Percentiles rank a stretch among this genome's conserved stretches.
phyloP scores from a whole-genome alignment of 225 moss, liverwort and hornwort genomes.

The Marchantia paleacea region DNA sequence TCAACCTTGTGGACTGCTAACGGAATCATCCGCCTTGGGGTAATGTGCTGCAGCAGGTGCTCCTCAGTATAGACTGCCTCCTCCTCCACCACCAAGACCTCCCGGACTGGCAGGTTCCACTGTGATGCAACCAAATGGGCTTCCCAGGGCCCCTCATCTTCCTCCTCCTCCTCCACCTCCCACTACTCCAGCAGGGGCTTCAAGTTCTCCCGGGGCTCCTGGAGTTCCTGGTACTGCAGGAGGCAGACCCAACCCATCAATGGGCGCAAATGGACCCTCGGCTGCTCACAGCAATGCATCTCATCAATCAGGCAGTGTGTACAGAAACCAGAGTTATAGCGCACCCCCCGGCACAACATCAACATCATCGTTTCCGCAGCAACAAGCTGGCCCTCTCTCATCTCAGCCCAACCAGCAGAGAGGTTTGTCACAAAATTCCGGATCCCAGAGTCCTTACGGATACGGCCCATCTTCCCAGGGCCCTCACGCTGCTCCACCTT shows the following conservation, averaged over 20 bases:
- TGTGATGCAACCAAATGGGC: slow-evolving; percentile 6
- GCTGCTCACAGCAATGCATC: background rate
- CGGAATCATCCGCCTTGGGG: background rate
- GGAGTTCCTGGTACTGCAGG: slow-evolving; percentile 1
- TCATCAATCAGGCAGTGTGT: background rate
- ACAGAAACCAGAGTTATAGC: background rate
- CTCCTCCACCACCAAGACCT: slow-evolving; percentile 13
- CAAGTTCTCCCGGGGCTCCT: background rate
- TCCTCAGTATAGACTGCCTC: slow-evolving; percentile 9
- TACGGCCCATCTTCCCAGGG: slow-evolving; percentile 2
- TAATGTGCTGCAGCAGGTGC: background rate
- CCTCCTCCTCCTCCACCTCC: background rate
- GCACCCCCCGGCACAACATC: slow-evolving; percentile 11
- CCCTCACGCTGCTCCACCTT: slow-evolving; percentile 12
- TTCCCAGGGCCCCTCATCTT: background rate
- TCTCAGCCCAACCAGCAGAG: slow-evolving; percentile 7
- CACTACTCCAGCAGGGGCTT: background rate
- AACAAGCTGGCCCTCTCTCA: background rate
- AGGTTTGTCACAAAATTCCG: background rate
- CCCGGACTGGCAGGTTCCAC: background rate
- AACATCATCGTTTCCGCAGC: background rate
- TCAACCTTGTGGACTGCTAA: too few species aligned
- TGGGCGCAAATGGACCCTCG: background rate
- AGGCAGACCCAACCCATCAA: background rate
- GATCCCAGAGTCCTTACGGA: background rate